These are phyloP conservation scores for Lasiosphaeriaceae sp. DNA, from an alignment of 495 filamentous ascomycete genomes.

Conservation along the genomic window DNA sequence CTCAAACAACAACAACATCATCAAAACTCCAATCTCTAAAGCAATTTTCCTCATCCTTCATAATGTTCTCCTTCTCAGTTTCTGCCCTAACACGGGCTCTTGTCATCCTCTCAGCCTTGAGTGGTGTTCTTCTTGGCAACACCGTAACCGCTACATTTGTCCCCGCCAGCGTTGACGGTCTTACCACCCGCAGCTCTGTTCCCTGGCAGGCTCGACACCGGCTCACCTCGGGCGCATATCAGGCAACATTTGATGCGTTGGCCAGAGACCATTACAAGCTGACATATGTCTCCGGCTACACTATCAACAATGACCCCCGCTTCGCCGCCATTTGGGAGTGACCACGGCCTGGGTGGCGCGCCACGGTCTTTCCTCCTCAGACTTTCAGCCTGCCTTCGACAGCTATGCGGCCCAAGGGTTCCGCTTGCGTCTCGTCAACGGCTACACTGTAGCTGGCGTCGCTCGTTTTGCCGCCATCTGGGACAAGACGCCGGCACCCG, in stretches of 20 bases:
- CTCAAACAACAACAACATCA: too few relatives aligned
- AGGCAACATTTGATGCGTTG: neutral
- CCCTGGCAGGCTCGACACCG: neutral
- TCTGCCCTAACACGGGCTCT: too few relatives aligned
- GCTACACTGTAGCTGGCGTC: neutral
- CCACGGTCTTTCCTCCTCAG: neutral
- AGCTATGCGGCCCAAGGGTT: neutral
- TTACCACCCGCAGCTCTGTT: neutral
- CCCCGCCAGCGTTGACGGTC: neutral
- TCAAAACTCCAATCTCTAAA: too few relatives aligned
- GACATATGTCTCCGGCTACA: neutral
- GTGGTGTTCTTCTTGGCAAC: neutral
- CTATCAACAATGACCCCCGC: neutral
- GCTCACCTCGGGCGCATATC: neutral
- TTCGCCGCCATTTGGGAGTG: neutral
- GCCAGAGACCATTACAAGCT: neutral
- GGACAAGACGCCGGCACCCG: neutral
- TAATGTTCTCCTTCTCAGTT: too few relatives aligned
- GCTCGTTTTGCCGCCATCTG: neutral
- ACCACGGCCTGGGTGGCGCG: neutral
- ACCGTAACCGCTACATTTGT: neutral
- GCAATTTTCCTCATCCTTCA: too few relatives aligned
- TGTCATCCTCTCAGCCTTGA: neutral
- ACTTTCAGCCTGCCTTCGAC: neutral
- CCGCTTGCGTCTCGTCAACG: neutral